These are phyloP conservation scores for Acanthamoeba culbertsoni DNA, from an alignment of 208 protist species.

Conservation along the genomic window DNA sequence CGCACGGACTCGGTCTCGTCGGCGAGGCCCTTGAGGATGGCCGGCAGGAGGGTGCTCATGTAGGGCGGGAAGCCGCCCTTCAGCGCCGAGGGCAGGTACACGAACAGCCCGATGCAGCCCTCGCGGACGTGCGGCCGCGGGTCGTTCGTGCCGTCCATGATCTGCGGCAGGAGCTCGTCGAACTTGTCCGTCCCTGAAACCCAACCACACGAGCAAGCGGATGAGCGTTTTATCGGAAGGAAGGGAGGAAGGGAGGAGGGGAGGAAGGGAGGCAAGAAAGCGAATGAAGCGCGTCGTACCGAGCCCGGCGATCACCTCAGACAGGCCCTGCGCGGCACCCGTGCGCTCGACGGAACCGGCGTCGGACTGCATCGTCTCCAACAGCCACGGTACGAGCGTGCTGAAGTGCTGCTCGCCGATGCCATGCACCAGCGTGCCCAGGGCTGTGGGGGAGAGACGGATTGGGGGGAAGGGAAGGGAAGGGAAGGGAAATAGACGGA, in stretches of 20 bases:
- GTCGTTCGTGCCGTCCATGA: conserved; percentile 72
- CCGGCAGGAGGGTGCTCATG: conserved; percentile 76
- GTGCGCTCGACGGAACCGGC: conserved; percentile 78
- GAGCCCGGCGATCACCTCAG: conserved; percentile 77
- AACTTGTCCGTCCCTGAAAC: conserved; percentile 39
- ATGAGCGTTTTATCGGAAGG: too few relatives aligned
- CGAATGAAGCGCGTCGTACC: conserved; percentile 1
- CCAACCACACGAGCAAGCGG: background rate
- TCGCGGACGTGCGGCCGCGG: conserved; percentile 78
- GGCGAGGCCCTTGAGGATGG: conserved; percentile 78
- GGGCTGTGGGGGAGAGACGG: conserved; percentile 26
- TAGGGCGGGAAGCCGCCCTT: conserved; percentile 74
- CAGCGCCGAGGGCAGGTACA: conserved; percentile 82
- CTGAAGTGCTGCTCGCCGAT: conserved; percentile 84
- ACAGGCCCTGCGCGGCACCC: conserved; percentile 85
- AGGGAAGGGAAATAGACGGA: background rate
- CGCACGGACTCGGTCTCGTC: conserved; percentile 83
- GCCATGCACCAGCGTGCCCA: conserved; percentile 80
- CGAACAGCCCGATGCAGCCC: conserved; percentile 80
- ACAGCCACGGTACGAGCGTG: conserved; percentile 81
- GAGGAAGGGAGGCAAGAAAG: background rate
- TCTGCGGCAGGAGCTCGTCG: conserved; percentile 71
- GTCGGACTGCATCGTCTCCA: conserved; percentile 77
- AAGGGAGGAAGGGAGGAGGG: background rate
- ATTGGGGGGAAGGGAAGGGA: background rate